Evolutionary conservation across 2,329 filamentous ascomycete species (phyloP).

Genomic region (Verticillium albo-atrum): DNA sequence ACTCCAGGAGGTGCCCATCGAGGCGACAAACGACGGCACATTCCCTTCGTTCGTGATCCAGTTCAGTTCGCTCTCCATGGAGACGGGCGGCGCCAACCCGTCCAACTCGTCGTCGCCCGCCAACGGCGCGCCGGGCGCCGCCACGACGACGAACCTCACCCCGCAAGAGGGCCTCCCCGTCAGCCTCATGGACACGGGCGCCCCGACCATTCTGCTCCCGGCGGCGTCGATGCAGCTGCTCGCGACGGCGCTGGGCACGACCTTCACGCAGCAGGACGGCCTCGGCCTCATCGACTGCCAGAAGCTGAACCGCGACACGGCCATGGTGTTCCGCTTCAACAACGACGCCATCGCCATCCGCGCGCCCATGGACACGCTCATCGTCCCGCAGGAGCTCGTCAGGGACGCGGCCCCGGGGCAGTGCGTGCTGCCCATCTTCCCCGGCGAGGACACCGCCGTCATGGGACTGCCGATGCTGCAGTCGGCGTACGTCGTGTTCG

Average conservation of each 20-base stretch:
- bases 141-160: not conserved
- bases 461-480: constrained; percentile 1
- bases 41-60: not conserved
- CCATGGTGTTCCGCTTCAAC: constrained; percentile 3
- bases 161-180: not conserved
- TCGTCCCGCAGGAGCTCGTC: not conserved
- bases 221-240: not conserved
- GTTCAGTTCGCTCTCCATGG: constrained; percentile 1
- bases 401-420: not conserved
- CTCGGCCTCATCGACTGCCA: not conserved
- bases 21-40: not conserved
- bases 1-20: not conserved
- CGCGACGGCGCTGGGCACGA: not conserved
- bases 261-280: not conserved
- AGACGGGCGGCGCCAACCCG: not conserved
- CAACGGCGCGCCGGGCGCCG: not conserved
- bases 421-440: not conserved
- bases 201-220: not conserved
- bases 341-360: constrained; percentile 1
- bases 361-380: not conserved
- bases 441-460: not conserved
- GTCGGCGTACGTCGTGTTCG: constrained; percentile 4
- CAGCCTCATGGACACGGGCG: constrained; percentile 1
- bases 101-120: not conserved
- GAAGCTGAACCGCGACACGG: not conserved